Conservation (phyloP, 805 yeast genomes). For the Kazachstania martiniae region DNA sequence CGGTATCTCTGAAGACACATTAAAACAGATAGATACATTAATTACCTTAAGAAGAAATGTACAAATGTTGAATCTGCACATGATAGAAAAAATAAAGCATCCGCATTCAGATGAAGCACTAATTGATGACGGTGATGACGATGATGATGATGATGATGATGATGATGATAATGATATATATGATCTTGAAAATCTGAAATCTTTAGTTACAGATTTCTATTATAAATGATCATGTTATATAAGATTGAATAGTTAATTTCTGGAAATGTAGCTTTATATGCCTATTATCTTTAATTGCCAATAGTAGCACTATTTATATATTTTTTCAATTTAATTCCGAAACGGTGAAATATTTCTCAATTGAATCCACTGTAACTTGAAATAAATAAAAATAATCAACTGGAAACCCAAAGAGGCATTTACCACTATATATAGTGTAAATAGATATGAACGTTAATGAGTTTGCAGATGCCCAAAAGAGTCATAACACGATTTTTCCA, state of each 20-base stretch:
- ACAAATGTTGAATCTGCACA: constrained; percentile 36
- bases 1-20: constrained; percentile 33
- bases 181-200: constrained; percentile 15
- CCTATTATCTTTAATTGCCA: too few species aligned
- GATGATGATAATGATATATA: constrained; percentile 18
- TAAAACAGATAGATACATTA: constrained; percentile 34
- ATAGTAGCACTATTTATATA: too few species aligned
- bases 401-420: too few species aligned
- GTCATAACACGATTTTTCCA: constrained; percentile 18
- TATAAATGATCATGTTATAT: constrained; percentile 14
- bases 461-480: constrained; percentile 26
- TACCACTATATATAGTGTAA: too few species aligned
- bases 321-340: too few species aligned
- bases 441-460: constrained; percentile 18
- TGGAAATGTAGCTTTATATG: too few species aligned
- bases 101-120: constrained; percentile 22
- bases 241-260: not conserved
- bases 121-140: not conserved
- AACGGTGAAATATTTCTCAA: too few species aligned
- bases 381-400: too few species aligned
- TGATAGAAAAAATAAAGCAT: constrained; percentile 10
- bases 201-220: constrained; percentile 17
- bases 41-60: constrained; percentile 37
- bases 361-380: too few species aligned
- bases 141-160: constrained; percentile 4